Conservation (phyloP, 768 basidiomycete genomes). For the Pholiota conissans region DNA sequence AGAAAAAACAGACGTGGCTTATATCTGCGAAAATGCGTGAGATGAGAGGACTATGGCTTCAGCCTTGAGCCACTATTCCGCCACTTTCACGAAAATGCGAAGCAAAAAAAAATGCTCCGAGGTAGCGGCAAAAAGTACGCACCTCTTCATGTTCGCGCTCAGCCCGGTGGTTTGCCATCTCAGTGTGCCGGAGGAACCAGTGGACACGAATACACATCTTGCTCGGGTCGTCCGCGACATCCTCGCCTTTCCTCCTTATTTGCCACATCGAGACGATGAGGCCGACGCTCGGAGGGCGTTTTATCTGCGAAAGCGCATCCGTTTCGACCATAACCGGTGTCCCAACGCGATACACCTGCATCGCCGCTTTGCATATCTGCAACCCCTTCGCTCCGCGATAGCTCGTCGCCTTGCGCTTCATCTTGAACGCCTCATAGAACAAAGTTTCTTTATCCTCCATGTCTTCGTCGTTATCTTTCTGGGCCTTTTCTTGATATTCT, state of each 20-base stretch:
- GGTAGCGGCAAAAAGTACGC: constrained; percentile 16
- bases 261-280: constrained; percentile 77
- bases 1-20: too few species aligned
- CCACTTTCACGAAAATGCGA: too few species aligned
- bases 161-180: constrained; percentile 60
- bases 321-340: constrained; percentile 67
- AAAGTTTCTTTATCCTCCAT: constrained; percentile 28
- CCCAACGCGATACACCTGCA: constrained; percentile 49
- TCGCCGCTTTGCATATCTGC: constrained; percentile 20
- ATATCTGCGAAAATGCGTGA: too few species aligned
- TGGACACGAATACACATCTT: constrained; percentile 64
- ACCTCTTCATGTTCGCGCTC: constrained; percentile 64
- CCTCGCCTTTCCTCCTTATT: constrained; percentile 30
- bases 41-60: too few species aligned
- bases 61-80: too few species aligned
- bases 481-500: constrained; percentile 8
- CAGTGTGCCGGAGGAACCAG: constrained; percentile 72
- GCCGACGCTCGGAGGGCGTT: constrained; percentile 58
- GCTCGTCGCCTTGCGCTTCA: constrained; percentile 27
- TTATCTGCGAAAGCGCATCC: constrained; percentile 38
- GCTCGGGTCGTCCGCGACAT: constrained; percentile 27
- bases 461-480: constrained; percentile 14
- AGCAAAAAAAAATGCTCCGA: too few species aligned
- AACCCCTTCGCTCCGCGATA: constrained; percentile 23
- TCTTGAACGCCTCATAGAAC: constrained; percentile 34